These are phyloP conservation scores for Fusarium sp. DNA, from an alignment of 2,329 filamentous ascomycete genomes.

Conservation along the genomic window DNA sequence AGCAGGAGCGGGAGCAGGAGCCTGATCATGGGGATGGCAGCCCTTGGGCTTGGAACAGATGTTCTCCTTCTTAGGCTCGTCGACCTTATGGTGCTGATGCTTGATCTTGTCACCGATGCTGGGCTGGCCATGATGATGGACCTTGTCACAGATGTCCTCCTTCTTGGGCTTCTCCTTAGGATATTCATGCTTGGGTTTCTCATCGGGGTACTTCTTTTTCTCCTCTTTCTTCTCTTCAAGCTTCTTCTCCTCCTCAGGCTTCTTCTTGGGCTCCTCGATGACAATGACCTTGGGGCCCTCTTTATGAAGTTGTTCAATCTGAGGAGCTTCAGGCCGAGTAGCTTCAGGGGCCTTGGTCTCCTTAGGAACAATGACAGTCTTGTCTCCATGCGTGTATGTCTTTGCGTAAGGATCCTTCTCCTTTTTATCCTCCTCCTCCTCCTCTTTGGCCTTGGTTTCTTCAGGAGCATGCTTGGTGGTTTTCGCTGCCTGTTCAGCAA, in stretches of 20 bases:
- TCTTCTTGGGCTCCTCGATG: background rate
- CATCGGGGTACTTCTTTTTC: background rate
- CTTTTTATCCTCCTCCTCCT: background rate
- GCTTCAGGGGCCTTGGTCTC: conserved; percentile 18
- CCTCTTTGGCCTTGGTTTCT: conserved; percentile 6
- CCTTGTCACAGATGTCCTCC: conserved; percentile 11
- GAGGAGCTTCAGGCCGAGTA: background rate
- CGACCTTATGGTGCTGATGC: background rate
- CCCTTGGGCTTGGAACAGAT: conserved; percentile 16
- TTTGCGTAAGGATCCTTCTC: conserved; percentile 10
- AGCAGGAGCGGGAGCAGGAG: background rate
- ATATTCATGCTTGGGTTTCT: background rate
- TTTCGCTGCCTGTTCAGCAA: conserved; percentile 7
- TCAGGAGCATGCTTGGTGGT: conserved; percentile 7
- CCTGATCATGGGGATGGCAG: background rate
- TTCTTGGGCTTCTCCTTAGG: background rate
- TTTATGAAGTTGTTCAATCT: background rate
- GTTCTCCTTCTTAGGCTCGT: conserved; percentile 15
- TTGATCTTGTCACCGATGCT: conserved; percentile 4
- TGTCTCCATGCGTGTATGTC: conserved; percentile 15
- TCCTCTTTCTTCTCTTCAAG: background rate
- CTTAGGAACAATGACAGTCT: conserved; percentile 20
- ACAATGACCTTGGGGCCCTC: background rate
- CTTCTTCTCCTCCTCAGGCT: background rate
- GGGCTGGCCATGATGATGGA: background rate